Percentiles rank a stretch among this genome's conserved stretches.
phyloP scores from a whole-genome alignment of 768 basidiomycete species.

The Crucibulum laeve region DNA sequence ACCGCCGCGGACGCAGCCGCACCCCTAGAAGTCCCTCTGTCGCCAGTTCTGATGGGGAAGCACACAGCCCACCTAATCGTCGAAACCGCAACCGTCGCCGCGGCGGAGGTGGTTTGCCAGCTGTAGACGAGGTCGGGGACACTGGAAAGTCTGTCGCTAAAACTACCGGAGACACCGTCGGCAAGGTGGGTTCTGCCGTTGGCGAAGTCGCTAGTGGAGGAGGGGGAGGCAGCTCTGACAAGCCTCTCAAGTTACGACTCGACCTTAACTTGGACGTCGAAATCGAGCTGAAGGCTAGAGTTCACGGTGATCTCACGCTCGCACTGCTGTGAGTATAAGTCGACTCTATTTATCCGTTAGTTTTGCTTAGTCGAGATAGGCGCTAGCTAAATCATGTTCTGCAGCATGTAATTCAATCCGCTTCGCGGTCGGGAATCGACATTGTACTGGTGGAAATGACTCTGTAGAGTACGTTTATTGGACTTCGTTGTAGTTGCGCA shows the following conservation, averaged over 20 bases:
- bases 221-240: slow-evolving; percentile 9
- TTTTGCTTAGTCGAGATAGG: neutral
- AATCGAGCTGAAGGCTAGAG: slow-evolving; percentile 25
- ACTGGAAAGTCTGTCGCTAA: slow-evolving; percentile 9
- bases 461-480: no score
- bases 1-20: slow-evolving; percentile 12
- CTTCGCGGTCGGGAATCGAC: no score
- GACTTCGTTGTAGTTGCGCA: no score
- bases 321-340: slow-evolving; percentile 20
- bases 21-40: slow-evolving; percentile 9
- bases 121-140: slow-evolving; percentile 14
- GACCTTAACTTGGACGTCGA: slow-evolving; percentile 29
- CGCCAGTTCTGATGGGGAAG: slow-evolving; percentile 4
- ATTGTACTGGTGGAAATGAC: no score
- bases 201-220: slow-evolving; percentile 6
- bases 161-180: slow-evolving; percentile 8
- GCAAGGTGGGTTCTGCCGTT: slow-evolving; percentile 3
- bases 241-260: slow-evolving; percentile 22
- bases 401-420: slow-evolving; percentile 3
- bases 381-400: slow-evolving; percentile 2
- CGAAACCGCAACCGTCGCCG: slow-evolving; percentile 10
- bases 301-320: slow-evolving; percentile 28
- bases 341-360: neutral
- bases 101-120: slow-evolving; percentile 11
- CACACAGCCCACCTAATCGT: slow-evolving; percentile 1